Evolutionary conservation across 2,329 filamentous ascomycete species (phyloP).

Genomic region (Aspergillus brasiliensis): DNA sequence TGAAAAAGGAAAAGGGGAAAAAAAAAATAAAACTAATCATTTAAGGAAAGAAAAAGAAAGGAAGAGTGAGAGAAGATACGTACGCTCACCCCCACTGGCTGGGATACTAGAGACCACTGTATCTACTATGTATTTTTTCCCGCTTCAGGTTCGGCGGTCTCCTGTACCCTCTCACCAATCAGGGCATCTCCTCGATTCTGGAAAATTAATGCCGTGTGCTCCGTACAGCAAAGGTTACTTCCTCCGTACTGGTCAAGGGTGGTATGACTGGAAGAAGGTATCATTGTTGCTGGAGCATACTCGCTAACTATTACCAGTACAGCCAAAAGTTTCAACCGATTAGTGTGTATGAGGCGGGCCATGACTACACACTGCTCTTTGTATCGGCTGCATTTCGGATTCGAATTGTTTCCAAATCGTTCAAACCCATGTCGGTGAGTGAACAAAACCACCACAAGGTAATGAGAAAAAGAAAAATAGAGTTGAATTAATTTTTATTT

Average conservation of each 20-base stretch:
- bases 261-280: slow-evolving; percentile 17
- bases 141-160: slow-evolving; percentile 17
- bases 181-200: slow-evolving; percentile 23
- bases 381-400: slow-evolving; percentile 18
- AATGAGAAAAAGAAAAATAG: background rate
- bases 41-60: background rate
- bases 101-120: slow-evolving; percentile 1
- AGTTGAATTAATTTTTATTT: no score
- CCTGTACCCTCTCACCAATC: slow-evolving; percentile 19
- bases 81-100: background rate
- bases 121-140: no score
- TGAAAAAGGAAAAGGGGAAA: background rate
- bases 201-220: slow-evolving; percentile 22
- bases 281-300: slow-evolving; percentile 11
- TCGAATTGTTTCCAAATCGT: slow-evolving; percentile 12
- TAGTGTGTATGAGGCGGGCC: background rate
- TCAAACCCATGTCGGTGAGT: slow-evolving; percentile 31
- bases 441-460: slow-evolving; percentile 19
- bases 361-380: slow-evolving; percentile 7
- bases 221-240: slow-evolving; percentile 9
- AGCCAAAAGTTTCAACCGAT: slow-evolving; percentile 9
- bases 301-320: background rate
- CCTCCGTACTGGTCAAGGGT: slow-evolving; percentile 15
- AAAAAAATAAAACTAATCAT: background rate
- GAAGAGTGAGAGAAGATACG: background rate